Evolutionary conservation across 169 alveolate species (phyloP), one percentile per base, ranked within the genome.

Genomic region (Plasmodium inui): DNA sequence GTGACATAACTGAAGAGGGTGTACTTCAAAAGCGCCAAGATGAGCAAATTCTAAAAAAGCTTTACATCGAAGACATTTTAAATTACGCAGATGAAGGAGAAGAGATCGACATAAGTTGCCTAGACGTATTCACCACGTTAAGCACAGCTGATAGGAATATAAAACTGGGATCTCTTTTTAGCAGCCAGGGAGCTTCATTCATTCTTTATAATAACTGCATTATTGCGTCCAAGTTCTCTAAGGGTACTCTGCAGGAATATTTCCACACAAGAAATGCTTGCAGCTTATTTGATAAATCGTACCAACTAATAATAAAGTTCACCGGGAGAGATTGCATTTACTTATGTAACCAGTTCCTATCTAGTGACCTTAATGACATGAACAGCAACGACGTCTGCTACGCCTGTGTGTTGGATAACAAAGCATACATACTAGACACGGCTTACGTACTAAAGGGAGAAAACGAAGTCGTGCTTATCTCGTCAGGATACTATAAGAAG

Each of bases 401-500:
- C 70, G 72, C 96, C 9, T 84, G 94, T 39, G 57, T 96, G 22
- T 19, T 96, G 57, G 97, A 96, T 30, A 93, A 96, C 76, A 92
- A 96, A 76, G 94, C 97, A 8, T 71, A 71, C 37, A 92, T 96
- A 57, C 44, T 96, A 91, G 97, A 94, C 67, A 96, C 94, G 76
- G 95, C 95, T 17, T 93, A 94, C 67, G 95, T 96, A 32, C 88
- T 94, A 44, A 95, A 91, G 73, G 61, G 73, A 32, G 95, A 93
- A n/a, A 92, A 92, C 22, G 92, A 82, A 67, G 84, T 90, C 9
- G 81, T 93, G 39, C 39, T 96, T 73, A 78, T 96, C 7, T 92
- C 96, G 8, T 95, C 93, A 5, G 97, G 97, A n/a, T 85, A 55
- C 72, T 84, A 94, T 61, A 96, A 96, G 82, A 88, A 90, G 61